Percentiles rank a stretch among this genome's conserved stretches.
Conservation (phyloP, 306 rosid genomes). For the Adenanthera pavonina region DNA sequence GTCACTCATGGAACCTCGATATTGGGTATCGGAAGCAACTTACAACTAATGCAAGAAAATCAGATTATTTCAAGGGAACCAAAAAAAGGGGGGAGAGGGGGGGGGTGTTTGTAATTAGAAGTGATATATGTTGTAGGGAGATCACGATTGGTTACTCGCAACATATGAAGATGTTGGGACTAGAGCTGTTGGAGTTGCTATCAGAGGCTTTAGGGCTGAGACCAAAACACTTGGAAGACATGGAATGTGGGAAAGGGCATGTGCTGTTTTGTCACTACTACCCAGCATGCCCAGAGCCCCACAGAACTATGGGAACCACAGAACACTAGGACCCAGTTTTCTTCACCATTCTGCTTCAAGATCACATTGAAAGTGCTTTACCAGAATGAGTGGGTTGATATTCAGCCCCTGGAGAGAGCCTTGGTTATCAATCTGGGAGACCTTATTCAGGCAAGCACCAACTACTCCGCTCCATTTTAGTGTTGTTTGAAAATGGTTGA, state of each 20-base stretch:
- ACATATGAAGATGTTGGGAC: not conserved
- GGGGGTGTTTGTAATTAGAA: no score
- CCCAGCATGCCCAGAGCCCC: constrained; percentile 27
- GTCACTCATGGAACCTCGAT: no score
- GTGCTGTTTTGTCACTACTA: not conserved
- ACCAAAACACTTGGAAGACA: constrained; percentile 27
- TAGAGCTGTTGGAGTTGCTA: constrained; percentile 15
- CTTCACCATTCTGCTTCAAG: constrained; percentile 34
- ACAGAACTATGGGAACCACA: constrained; percentile 18
- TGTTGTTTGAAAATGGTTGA: not conserved
- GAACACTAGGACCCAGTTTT: constrained; percentile 19
- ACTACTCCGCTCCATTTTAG: no score
- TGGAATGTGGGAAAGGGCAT: constrained; percentile 27
- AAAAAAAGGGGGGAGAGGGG: no score
- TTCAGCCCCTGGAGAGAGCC: constrained; percentile 28
- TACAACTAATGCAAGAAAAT: no score
- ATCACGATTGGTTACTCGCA: not conserved
- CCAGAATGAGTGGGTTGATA: constrained; percentile 17
- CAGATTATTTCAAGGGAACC: no score
- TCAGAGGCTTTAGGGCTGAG: constrained; percentile 32
- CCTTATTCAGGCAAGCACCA: constrained; percentile 19
- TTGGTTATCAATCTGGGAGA: constrained; percentile 31
- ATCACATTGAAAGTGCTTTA: constrained; percentile 23
- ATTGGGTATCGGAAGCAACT: no score
- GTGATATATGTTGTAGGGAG: not conserved